A percentile compares a stretch with the other conserved stretches of the same genome.
phyloP scores from a whole-genome alignment of 2,329 filamentous ascomycete species.

The Blumeria hordei region DNA sequence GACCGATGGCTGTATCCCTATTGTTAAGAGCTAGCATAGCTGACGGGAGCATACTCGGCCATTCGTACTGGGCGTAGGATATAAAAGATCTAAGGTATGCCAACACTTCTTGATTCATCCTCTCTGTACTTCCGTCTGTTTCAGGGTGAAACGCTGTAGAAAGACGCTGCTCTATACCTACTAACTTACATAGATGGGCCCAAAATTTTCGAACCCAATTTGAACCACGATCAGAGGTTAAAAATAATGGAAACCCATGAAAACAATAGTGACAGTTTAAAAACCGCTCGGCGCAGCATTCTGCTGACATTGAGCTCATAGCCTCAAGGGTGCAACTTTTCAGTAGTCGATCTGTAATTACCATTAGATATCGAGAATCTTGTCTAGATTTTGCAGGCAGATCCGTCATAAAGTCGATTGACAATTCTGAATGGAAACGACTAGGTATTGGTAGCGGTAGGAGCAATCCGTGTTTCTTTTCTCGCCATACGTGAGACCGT shows the following conservation, averaged over 20 bases:
- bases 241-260: too few relatives aligned
- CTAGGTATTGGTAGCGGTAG: neutral
- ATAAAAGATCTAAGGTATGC: constrained; percentile 10
- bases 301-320: neutral
- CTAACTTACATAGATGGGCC: too few relatives aligned
- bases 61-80: constrained; percentile 58
- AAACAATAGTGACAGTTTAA: too few relatives aligned
- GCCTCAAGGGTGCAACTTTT: neutral
- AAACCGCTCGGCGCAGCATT: neutral
- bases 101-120: too few relatives aligned
- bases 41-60: constrained; percentile 45
- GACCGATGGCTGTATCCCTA: neutral
- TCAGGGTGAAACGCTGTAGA: too few relatives aligned
- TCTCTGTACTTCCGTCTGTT: too few relatives aligned
- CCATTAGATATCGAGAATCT: neutral
- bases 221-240: too few relatives aligned
- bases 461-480: neutral
- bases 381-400: neutral
- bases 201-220: too few relatives aligned
- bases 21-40: neutral
- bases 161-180: too few relatives aligned
- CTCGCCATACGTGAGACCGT: neutral
- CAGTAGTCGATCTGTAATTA: neutral
- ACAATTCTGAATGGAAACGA: neutral
- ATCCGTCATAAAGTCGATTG: neutral